These are phyloP conservation scores for Globisporangium megalacanthum DNA, from an alignment of 352 stramenopile species.

Conservation along the genomic window DNA sequence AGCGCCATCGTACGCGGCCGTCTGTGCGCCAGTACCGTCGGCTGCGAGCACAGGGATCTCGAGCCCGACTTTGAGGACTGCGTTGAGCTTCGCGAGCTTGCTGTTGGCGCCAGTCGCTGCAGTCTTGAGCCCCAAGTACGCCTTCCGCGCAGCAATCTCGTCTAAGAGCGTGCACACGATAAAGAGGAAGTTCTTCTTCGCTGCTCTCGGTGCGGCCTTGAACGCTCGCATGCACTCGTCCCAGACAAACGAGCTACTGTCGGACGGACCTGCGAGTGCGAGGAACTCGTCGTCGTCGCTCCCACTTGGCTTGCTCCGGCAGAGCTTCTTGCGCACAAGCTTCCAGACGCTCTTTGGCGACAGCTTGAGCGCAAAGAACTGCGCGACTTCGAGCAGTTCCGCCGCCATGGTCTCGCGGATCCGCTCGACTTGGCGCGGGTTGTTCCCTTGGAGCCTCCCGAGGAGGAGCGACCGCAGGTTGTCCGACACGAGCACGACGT, in stretches of 20 bases:
- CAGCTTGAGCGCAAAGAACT: slow-evolving; percentile 26
- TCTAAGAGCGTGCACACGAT: slow-evolving; percentile 52
- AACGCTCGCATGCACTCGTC: slow-evolving; percentile 40
- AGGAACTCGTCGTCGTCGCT: slow-evolving; percentile 10
- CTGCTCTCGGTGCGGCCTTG: slow-evolving; percentile 14
- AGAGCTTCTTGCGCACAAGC: background rate
- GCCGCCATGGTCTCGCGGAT: slow-evolving; percentile 25
- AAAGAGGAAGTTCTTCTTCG: slow-evolving; percentile 31
- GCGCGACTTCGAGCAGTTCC: slow-evolving; percentile 30
- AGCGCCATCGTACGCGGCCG: background rate
- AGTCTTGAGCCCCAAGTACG: slow-evolving; percentile 21
- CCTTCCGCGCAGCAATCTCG: slow-evolving; percentile 32
- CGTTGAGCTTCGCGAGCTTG: slow-evolving; percentile 6
- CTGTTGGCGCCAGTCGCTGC: slow-evolving; percentile 5
- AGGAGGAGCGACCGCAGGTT: slow-evolving; percentile 40
- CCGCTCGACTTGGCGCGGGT: slow-evolving; percentile 22
- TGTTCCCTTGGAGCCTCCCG: slow-evolving; percentile 41
- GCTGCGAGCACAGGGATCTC: slow-evolving; percentile 17
- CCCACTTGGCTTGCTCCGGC: background rate
- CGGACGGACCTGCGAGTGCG: no score
- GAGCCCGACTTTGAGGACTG: slow-evolving; percentile 17
- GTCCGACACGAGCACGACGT: slow-evolving; percentile 40
- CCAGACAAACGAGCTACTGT: slow-evolving; percentile 26
- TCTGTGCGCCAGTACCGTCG: background rate
- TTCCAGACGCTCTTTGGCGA: background rate